Base-by-base conservation (phyloP, 495 filamentous ascomycete species). In the Aspergillus affinis region DNA sequence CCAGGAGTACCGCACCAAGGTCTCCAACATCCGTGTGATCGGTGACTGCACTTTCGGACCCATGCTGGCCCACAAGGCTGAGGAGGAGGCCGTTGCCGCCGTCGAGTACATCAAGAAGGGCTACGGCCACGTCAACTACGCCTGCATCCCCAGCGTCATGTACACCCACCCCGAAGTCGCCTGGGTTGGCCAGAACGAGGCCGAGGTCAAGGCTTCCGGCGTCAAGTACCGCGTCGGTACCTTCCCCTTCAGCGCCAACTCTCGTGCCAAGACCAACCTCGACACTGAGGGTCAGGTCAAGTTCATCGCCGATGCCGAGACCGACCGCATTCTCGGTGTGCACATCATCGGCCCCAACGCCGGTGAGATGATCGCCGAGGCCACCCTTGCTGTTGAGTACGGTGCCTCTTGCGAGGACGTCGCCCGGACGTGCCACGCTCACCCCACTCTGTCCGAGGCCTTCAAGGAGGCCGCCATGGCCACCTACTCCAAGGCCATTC, bases 381-480 rank as follows among this genome's bases (percentile, higher is more conserved):
- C 90, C 57, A 93, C 93, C 46, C 82, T 98, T 65, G 95, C 94
- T 55, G 78, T 98, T 54, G 94, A 98, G 82, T 98, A 98, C 72
- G 94, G 94, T 55, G 94, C 94, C 23, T 93, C 89, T 61, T 89
- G 86, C 68, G 94, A 98, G 82, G 95, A 97, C 78, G 88, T 98
- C 69, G 93, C 88, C 58, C 87, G 93, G 66, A 97, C 94, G 57
- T 93, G 90, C 77, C 94, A 98, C 80, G 93, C 94, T 49, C 93
- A 98, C 83, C 94, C 94, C 58, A 98, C 94, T 58, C 84, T 97
- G 57, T 85, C 93, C 17, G 94, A 98, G 82, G 94, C 94, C 48
- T 97, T 98, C 83, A 98, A 98, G 84, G 94, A 98, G 86, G 94
- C 94, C 64, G 94, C 94, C 58, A 98, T 98, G 94, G 91, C 91